Evolutionary conservation across 2,329 filamentous ascomycete genomes (phyloP).

Genomic region (Cladophialophora chaetospira): DNA sequence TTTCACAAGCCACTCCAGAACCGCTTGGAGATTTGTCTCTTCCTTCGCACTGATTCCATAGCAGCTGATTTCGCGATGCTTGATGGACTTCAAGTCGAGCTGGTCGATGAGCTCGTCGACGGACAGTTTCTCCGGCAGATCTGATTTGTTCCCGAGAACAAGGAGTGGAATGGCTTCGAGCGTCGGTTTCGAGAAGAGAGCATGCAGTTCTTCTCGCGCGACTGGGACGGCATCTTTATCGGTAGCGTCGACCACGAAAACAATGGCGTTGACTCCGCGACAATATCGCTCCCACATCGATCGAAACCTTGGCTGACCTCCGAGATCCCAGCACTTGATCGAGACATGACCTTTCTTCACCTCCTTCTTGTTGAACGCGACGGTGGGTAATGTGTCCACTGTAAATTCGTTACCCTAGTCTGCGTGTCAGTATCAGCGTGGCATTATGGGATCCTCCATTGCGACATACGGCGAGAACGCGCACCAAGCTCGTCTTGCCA

Average conservation of each 20-base stretch:
- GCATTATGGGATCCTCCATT: too few relatives aligned
- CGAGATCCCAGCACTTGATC: constrained; percentile 98
- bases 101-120: constrained; percentile 95
- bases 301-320: constrained; percentile 93
- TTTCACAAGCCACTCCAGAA: constrained; percentile 97
- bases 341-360: constrained; percentile 98
- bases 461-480: constrained; percentile 85
- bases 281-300: constrained; percentile 99
- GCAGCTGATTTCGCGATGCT: constrained; percentile 91
- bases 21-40: constrained; percentile 96
- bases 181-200: constrained; percentile 79
- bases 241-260: constrained; percentile 98
- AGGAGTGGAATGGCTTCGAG: constrained; percentile 88
- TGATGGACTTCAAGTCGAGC: constrained; percentile 85
- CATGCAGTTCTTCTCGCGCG: constrained; percentile 89
- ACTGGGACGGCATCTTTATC: constrained; percentile 78
- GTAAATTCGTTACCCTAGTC: constrained; percentile 94
- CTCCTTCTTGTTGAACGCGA: constrained; percentile 98
- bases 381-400: constrained; percentile 97
- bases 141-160: constrained; percentile 95
- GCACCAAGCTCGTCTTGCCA: constrained; percentile 91
- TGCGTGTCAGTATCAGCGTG: neutral
- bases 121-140: constrained; percentile 83
- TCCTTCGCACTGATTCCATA: constrained; percentile 99
- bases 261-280: constrained; percentile 93